Evolutionary conservation across 1,284 basidiomycete genomes (phyloP).

Genomic region (Ustanciosporium gigantosporum): DNA sequence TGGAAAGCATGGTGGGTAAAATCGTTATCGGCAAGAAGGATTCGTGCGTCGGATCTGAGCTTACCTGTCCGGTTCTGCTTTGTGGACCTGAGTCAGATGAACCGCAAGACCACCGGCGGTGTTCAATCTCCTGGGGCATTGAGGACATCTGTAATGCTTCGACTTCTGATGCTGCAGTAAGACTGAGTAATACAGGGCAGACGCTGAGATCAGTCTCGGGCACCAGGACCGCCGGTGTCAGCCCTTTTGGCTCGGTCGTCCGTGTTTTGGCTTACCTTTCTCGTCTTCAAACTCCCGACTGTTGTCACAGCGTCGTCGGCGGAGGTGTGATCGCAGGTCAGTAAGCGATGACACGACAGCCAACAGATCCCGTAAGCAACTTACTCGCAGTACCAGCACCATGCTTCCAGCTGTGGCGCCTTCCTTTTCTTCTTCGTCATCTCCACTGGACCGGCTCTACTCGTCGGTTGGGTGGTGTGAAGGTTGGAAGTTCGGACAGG

Average conservation of each 20-base stretch:
- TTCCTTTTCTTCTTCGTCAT: conserved; percentile 61
- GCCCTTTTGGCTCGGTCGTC: background rate
- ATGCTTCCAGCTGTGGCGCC: conserved; percentile 64
- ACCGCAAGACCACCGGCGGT: conserved; percentile 98
- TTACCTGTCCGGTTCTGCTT: conserved; percentile 92
- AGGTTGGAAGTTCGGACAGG: background rate
- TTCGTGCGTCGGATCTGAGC: too few species aligned
- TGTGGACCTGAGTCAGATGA: conserved; percentile 97
- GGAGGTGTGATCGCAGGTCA: too few species aligned
- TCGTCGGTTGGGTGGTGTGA: background rate
- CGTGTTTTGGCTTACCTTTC: conserved; percentile 52
- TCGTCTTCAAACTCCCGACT: conserved; percentile 61
- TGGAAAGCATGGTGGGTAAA: background rate
- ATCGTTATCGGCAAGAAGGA: too few species aligned
- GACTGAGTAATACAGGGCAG: conserved; percentile 66
- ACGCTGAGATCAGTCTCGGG: background rate
- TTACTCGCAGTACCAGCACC: conserved; percentile 99
- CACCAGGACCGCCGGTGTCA: background rate
- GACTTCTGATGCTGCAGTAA: conserved; percentile 99
- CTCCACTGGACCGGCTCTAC: too few species aligned
- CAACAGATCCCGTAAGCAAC: too few species aligned
- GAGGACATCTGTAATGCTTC: conserved; percentile 96
- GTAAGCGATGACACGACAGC: too few species aligned
- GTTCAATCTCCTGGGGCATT: conserved; percentile 92
- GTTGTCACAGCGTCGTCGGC: too few species aligned